Evolutionary conservation across 805 yeast genomes (phyloP).

Genomic region (Wickerhamiella parazyma): DNA sequence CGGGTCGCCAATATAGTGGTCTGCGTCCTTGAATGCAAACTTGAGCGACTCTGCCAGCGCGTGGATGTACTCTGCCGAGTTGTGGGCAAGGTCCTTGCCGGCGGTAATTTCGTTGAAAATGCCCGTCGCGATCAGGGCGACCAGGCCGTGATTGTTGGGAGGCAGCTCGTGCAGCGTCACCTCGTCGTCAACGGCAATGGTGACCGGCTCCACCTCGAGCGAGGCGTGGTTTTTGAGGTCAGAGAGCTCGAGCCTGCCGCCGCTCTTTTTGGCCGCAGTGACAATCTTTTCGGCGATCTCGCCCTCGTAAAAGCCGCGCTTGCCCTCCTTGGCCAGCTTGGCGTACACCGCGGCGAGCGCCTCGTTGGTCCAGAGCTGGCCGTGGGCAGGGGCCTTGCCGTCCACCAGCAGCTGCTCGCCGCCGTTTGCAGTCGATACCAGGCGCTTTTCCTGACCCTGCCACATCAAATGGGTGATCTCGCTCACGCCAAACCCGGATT

Average conservation of each 20-base stretch:
- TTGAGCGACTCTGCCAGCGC: conserved; percentile 57
- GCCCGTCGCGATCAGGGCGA: conserved; percentile 60
- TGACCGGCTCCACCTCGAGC: conserved; percentile 52
- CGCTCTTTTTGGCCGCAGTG: conserved; percentile 35
- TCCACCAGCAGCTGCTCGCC: conserved; percentile 26
- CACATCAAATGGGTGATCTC: conserved; percentile 43
- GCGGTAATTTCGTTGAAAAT: conserved; percentile 39
- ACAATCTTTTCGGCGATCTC: conserved; percentile 55
- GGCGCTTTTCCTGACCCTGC: conserved; percentile 30
- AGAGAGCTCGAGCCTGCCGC: conserved; percentile 41
- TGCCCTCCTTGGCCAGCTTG: conserved; percentile 42
- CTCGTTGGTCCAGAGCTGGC: conserved; percentile 42
- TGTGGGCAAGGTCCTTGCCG: conserved; percentile 35
- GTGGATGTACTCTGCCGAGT: conserved; percentile 59
- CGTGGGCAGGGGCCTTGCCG: conserved; percentile 39
- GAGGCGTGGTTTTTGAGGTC: conserved; percentile 49
- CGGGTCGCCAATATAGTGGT: conserved; percentile 57
- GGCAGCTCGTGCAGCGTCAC: conserved; percentile 66
- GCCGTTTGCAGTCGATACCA: conserved; percentile 27
- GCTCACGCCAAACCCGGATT: conserved; percentile 50
- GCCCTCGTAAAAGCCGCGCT: conserved; percentile 57
- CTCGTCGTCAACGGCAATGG: conserved; percentile 33
- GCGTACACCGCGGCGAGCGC: conserved; percentile 41
- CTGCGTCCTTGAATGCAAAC: conserved; percentile 60
- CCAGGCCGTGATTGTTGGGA: conserved; percentile 72